Base-by-base conservation (phyloP, 345 rosid species). In the Bruguiera gymnorhiza region DNA sequence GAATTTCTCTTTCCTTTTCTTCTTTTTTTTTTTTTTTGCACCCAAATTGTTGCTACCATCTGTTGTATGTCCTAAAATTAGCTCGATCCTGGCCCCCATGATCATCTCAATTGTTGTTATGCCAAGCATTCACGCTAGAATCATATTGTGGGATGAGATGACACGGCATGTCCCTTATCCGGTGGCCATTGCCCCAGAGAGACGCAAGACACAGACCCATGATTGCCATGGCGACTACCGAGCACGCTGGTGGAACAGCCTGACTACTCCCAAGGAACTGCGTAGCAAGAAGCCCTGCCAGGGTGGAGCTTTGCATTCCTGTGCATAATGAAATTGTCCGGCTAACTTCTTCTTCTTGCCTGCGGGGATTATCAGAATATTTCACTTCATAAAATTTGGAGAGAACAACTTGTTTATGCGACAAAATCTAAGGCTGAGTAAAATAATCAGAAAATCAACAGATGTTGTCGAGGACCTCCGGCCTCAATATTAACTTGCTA, bases 161-260 rank as follows among this genome's bases (percentile, higher is more conserved):
- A 27, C 84, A 80, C 0, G 79, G 83, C 39, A 88, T 37, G 68
- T 89, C 87, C 31, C 89, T 83, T 72, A 94, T 88, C 71, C 85
- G 87, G 63, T 10, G 76, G 57, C 96, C 93, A 19, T 63, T 83
- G 20, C 97, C 97, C 97, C 98, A 94, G 75, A 91, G 86, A 59
- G 96, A 88, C 53, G 97, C 97, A 70, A 94, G 96, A 55, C 86
- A 87, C 46, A 94, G 90, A 68, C 97, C 98, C 97, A 94, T 88
- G 69, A 91, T 88, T 43, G 98, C 98, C 98, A 89, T 94, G 70
- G 89, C 91, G 37, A 94, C 95, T 37, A 94, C 98, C 11, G 98
- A 94, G 81, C 95, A 91, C 13, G 98, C 98, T 15, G 98, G 81
- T 23, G 97, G 97, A 62, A 89, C 98, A 1, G 97, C 96, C 80